Evolutionary conservation across 768 basidiomycete species (phyloP).

Genomic region (Xerocomellus dryophilus): DNA sequence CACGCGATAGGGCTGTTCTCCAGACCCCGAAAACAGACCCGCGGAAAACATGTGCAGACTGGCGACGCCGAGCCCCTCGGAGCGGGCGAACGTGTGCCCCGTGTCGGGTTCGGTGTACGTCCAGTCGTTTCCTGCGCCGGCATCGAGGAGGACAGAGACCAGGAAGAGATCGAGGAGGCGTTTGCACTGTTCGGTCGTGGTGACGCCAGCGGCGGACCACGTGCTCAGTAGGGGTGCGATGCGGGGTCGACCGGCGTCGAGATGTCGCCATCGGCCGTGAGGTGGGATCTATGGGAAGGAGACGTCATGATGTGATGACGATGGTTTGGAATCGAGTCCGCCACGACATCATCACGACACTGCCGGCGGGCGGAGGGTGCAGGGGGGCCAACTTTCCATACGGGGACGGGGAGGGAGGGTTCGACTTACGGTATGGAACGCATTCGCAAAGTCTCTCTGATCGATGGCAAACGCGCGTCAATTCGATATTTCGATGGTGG

Average conservation of each 20-base stretch:
- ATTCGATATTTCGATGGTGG: background rate
- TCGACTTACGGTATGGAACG: slow-evolving; percentile 56
- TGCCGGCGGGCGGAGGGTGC: slow-evolving; percentile 7
- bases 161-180: slow-evolving; percentile 86
- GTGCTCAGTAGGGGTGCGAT: slow-evolving; percentile 55
- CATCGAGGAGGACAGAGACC: slow-evolving; percentile 91
- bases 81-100: slow-evolving; percentile 56
- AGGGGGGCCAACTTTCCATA: background rate
- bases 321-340: background rate
- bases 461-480: background rate
- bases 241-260: slow-evolving; percentile 66
- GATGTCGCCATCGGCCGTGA: slow-evolving; percentile 88
- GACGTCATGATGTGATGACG: slow-evolving; percentile 1
- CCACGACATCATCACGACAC: background rate
- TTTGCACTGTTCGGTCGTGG: slow-evolving; percentile 58
- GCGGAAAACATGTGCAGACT: slow-evolving; percentile 84
- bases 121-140: slow-evolving; percentile 88
- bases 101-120: slow-evolving; percentile 61
- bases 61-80: slow-evolving; percentile 85
- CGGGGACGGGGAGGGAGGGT: background rate
- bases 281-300: slow-evolving; percentile 62
- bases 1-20: slow-evolving; percentile 62
- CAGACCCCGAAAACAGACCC: slow-evolving; percentile 73
- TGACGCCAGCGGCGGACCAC: slow-evolving; percentile 48
- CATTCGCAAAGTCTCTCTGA: slow-evolving; percentile 77